A percentile compares a stretch with the other conserved stretches of the same genome.
phyloP scores from a whole-genome alignment of 1,284 basidiomycete species.

The Trichosporon faecale region DNA sequence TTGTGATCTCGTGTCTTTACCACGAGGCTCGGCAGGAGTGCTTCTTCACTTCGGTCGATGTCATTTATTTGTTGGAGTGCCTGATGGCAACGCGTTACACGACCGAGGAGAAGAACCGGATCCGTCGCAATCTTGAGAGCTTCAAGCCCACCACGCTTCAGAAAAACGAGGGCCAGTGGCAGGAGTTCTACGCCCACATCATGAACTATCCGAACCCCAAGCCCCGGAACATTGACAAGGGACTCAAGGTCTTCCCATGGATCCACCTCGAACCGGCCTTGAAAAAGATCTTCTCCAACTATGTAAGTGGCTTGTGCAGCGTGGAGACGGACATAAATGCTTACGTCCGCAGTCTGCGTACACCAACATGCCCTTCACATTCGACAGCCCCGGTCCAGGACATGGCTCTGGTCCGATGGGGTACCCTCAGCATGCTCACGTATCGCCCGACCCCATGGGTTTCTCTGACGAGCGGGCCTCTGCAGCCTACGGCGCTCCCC shows the following conservation, averaged over 20 bases:
- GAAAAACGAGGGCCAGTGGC: slow-evolving; percentile 63
- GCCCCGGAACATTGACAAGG: slow-evolving; percentile 95
- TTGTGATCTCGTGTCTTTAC: slow-evolving; percentile 79
- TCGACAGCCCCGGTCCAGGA: slow-evolving; percentile 5
- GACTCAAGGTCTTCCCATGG: slow-evolving; percentile 98
- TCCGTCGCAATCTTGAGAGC: slow-evolving; percentile 87
- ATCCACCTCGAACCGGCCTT: slow-evolving; percentile 71
- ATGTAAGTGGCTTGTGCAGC: slow-evolving; percentile 60
- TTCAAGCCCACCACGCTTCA: slow-evolving; percentile 86
- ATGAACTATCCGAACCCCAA: slow-evolving; percentile 94
- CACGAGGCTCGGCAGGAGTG: slow-evolving; percentile 72
- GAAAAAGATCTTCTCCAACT: slow-evolving; percentile 92
- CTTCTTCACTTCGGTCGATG: slow-evolving; percentile 90
- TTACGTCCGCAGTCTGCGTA: slow-evolving; percentile 14
- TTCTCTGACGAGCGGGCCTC: slow-evolving; percentile 18
- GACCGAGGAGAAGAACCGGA: slow-evolving; percentile 94
- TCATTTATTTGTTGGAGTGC: slow-evolving; percentile 86
- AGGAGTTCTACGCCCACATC: slow-evolving; percentile 82
- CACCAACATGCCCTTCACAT: slow-evolving; percentile 12
- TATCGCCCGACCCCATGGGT: slow-evolving; percentile 12
- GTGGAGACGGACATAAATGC: not conserved
- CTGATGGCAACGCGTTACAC: slow-evolving; percentile 79
- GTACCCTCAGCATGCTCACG: slow-evolving; percentile 19
- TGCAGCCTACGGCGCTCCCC: slow-evolving; percentile 6
- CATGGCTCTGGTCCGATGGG: slow-evolving; percentile 5